phyloP scores from a whole-genome alignment of 2,329 filamentous ascomycete genomes.

The Ophiocordyceps robertsii region DNA sequence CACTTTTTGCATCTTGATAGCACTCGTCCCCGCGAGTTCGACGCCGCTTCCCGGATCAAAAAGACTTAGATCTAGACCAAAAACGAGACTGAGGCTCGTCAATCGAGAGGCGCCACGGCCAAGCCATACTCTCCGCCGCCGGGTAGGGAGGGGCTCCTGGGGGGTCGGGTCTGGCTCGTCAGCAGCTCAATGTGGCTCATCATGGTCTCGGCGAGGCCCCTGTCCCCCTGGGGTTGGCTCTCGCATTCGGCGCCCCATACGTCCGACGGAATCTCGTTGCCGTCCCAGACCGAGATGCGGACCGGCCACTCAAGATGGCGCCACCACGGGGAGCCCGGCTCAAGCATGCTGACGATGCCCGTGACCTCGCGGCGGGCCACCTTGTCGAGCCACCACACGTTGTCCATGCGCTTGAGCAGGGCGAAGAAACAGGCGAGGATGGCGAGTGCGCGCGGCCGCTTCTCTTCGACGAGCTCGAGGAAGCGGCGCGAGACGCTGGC shows the following conservation, averaged over 20 bases:
- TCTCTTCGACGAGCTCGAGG: conserved; percentile 44
- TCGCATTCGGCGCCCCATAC: conserved; percentile 42
- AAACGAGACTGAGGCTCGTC: conserved; percentile 2
- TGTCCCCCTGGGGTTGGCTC: conserved; percentile 22
- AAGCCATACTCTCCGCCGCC: conserved; percentile 18
- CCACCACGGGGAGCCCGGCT: conserved; percentile 47
- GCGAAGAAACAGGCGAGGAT: conserved; percentile 56
- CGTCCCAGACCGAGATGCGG: conserved; percentile 43
- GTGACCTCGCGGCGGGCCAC: conserved; percentile 53
- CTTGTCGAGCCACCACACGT: conserved; percentile 57
- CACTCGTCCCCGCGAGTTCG: too few species aligned
- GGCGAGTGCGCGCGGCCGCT: conserved; percentile 46
- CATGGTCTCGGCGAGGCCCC: conserved; percentile 21
- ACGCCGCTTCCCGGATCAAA: background rate
- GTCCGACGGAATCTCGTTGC: conserved; percentile 36
- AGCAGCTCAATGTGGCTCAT: conserved; percentile 26
- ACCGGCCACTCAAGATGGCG: conserved; percentile 47
- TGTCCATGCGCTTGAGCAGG: conserved; percentile 46
- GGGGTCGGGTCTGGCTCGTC: conserved; percentile 15
- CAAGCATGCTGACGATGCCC: conserved; percentile 46
- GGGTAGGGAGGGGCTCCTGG: conserved; percentile 12
- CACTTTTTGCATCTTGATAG: background rate
- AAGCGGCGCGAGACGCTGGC: conserved; percentile 49
- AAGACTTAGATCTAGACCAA: too few species aligned
- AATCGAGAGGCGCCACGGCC: conserved; percentile 19